Base-by-base conservation (phyloP, 495 filamentous ascomycete species). In the Extremus antarcticus region DNA sequence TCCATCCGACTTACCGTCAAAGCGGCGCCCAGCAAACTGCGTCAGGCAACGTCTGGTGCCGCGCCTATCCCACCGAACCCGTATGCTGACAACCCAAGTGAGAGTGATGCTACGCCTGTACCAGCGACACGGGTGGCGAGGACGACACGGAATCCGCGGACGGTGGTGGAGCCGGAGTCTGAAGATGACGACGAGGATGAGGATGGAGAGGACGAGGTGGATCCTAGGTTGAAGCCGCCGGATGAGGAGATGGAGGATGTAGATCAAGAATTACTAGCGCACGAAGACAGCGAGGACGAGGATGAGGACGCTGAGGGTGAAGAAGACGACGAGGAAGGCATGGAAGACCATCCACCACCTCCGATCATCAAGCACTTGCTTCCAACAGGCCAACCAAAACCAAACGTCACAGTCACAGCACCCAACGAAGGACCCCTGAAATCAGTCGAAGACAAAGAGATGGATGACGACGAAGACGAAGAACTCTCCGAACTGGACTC, bases 11-110 rank as follows among this genome's bases (percentile, higher is more conserved):
- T 95, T 47, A 94, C 85, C 25, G 82, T 95, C 61, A 95, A 89
- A 73, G 83, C 91, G 64, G 82, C 87, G 4, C 79, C 87, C 25
- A 85, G 76, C 71, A 92, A 87, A 73, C 76, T 92, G 51, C 84
- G 86, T 32, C 83, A 94, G 67, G 86, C 81, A 15, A 90, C 83
- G 22, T 76, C 74, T 43, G 71, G 69, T 51, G 66, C 69, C 29
- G 63, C 54, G 51, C 58, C 60, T 16, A 61, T 60, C 56, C 54
- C 56, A 47, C 61, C 15, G 55, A 85, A 56, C 80, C 82, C 50
- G 61, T 85, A 16, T 77, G 75, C 50, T 80, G 80, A 17, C 84
- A 78, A 57, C 77, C 81, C 16, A 24, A 57, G 58, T 46, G 57
- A 59, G 39, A 55, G 51, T 23, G 57, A 59, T 55, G 57, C 32